These are phyloP conservation scores for Neurospora sp. DNA, from an alignment of 495 filamentous ascomycete genomes.

Conservation along the genomic window DNA sequence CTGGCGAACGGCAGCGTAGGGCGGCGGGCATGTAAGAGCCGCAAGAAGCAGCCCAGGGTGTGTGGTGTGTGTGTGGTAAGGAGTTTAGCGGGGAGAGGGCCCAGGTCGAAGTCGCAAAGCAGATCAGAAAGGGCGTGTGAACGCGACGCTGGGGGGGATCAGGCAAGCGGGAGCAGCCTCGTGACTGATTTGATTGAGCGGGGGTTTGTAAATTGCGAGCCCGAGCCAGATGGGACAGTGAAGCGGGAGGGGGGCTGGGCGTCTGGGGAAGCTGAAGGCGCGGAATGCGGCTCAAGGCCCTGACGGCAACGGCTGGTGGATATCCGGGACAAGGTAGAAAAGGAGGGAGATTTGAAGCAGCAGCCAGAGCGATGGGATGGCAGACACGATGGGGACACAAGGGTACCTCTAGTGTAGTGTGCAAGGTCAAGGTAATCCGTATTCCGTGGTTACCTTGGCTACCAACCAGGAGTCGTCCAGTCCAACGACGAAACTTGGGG, in stretches of 20 bases:
- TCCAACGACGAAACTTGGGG: background rate
- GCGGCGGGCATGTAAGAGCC: conserved; percentile 21
- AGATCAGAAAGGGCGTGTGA: conserved; percentile 1
- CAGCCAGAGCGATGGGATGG: background rate
- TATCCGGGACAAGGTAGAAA: background rate
- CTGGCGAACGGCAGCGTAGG: conserved; percentile 10
- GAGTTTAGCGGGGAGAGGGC: conserved; percentile 3
- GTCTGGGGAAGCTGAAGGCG: background rate
- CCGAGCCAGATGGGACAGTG: conserved; percentile 2
- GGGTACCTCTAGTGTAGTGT: background rate
- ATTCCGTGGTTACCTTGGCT: background rate
- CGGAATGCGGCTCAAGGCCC: background rate
- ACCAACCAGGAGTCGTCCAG: background rate
- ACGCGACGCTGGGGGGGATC: conserved; percentile 3
- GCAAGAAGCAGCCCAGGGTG: conserved; percentile 15
- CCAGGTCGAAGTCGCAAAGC: conserved; percentile 10
- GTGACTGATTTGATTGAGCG: conserved; percentile 23
- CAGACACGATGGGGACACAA: background rate
- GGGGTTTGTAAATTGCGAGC: conserved; percentile 20
- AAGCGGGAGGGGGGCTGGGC: conserved; percentile 7
- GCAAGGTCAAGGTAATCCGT: background rate
- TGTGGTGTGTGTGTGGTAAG: conserved; percentile 1
- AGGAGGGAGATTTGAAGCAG: background rate
- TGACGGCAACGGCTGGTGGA: background rate
- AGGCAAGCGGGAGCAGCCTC: conserved; percentile 17